Evolutionary conservation across 2,329 filamentous ascomycete species (phyloP).

Genomic region (Colletotrichum tropicale): DNA sequence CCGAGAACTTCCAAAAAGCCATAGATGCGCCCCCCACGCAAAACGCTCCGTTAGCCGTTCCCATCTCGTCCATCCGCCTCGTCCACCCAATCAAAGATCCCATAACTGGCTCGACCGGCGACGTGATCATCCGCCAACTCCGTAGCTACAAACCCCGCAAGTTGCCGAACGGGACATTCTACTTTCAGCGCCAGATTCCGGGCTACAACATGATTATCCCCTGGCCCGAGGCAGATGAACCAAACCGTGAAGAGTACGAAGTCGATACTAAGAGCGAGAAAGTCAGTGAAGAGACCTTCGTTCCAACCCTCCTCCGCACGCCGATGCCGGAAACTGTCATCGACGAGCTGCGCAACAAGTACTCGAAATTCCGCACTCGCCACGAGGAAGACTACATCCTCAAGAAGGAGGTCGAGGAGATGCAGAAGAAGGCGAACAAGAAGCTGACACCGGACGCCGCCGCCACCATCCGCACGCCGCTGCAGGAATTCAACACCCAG

Average conservation of each 20-base stretch:
- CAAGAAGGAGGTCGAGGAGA: slow-evolving; percentile 65
- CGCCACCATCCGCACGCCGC: slow-evolving; percentile 55
- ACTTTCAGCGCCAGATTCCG: slow-evolving; percentile 64
- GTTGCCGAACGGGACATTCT: slow-evolving; percentile 44
- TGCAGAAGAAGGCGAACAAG: slow-evolving; percentile 56
- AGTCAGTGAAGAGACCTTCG: slow-evolving; percentile 76
- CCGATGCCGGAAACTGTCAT: slow-evolving; percentile 82
- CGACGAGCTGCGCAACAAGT: slow-evolving; percentile 85
- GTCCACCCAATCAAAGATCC: slow-evolving; percentile 77
- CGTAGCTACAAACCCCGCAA: slow-evolving; percentile 46
- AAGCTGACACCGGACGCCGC: slow-evolving; percentile 55
- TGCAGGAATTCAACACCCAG: slow-evolving; percentile 64
- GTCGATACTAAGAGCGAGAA: slow-evolving; percentile 78
- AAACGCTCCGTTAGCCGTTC: slow-evolving; percentile 61
- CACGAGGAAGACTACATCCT: slow-evolving; percentile 78
- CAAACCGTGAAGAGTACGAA: slow-evolving; percentile 57
- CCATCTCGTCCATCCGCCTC: slow-evolving; percentile 77
- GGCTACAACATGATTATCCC: slow-evolving; percentile 76
- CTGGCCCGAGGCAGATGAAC: slow-evolving; percentile 64
- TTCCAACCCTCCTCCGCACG: slow-evolving; percentile 75
- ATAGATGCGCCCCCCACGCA: slow-evolving; percentile 43
- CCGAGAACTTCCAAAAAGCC: slow-evolving; percentile 41
- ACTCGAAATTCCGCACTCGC: slow-evolving; percentile 79
- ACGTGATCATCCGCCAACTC: slow-evolving; percentile 80
- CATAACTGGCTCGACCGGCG: slow-evolving; percentile 66